phyloP scores from a whole-genome alignment of 768 basidiomycete species.

The Vishniacozyma victoriae region DNA sequence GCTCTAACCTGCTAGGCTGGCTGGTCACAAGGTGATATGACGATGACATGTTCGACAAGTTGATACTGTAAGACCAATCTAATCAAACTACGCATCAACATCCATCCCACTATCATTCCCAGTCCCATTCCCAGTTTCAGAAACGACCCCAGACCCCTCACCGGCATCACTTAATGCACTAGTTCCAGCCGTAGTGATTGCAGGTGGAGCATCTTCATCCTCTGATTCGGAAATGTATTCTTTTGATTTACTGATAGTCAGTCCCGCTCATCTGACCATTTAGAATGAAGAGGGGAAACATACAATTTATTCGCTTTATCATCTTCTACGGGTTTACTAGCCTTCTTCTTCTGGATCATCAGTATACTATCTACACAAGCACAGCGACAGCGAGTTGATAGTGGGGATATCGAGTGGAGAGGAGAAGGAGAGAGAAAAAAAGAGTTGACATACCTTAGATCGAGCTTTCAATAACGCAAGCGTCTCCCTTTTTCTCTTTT shows the following conservation, averaged over 20 bases:
- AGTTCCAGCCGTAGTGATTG: no score
- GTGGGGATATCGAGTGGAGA: neutral
- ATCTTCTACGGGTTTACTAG: conserved; percentile 30
- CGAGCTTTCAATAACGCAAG: conserved; percentile 22
- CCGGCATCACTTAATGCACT: no score
- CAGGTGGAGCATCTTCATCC: conserved; percentile 47
- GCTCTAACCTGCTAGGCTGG: no score
- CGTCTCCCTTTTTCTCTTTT: conserved; percentile 12
- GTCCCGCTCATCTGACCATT: neutral
- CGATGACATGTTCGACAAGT: no score
- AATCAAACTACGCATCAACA: no score
- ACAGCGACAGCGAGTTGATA: neutral
- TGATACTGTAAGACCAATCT: no score
- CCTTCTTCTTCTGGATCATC: conserved; percentile 34
- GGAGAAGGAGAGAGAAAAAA: no score
- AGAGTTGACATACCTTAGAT: conserved; percentile 20
- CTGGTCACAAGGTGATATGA: no score
- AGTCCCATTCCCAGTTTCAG: no score
- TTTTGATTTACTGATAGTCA: conserved; percentile 69
- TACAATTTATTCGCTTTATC: conserved; percentile 18
- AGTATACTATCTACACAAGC: neutral
- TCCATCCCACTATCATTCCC: no score
- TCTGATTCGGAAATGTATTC: conserved; percentile 82
- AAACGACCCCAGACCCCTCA: no score
- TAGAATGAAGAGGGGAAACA: conserved; percentile 2